Base-by-base conservation (phyloP, 441 rosid genomes). In the Omphalea diandra region DNA sequence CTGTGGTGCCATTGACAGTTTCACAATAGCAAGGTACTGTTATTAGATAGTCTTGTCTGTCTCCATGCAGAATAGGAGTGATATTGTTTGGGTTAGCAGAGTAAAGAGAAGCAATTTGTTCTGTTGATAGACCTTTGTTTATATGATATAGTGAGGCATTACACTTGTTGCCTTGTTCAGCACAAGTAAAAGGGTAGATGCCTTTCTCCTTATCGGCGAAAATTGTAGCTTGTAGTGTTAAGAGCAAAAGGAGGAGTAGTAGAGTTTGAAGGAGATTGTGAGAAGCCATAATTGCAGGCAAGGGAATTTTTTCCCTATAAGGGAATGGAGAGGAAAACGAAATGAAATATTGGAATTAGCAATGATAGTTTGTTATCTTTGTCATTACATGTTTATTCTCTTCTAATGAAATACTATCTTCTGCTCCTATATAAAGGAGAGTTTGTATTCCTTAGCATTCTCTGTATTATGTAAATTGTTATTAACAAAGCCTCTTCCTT, bases 11-110 rank as follows among this genome's bases (percentile, higher is more conserved):
- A 36, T 63, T 76, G 10, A 76, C 33, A 1, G 69, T 67, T 55
- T 64, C 14, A 77, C 91, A 85, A 14, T 80, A 75, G 70, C 94
- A 88, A 6, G 87, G 81, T 27, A 85, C 86, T 8, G 67, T 75
- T 58, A 88, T 63, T 20, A 85, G 79, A 73, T 76, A 84, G 69
- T 86, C 89, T 52, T 68, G 38, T 67, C 54, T 58, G 35, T 62
- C 55, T 20, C 57, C 63, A 0, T 38, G 68, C 35, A 56, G 56
- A 41, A 84, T 69, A 10, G 73, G 68, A 7, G 40, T 76, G 77
- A 86, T 72, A 56, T 72, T 76, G 3, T 83, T 67, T 18, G 71
- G 6, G 64, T 68, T 70, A 35, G 79, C 84, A 0, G 81, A 77
- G 80, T 88, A 86, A 68, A 35, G 59, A 3, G 66, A 35, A 8